phyloP scores from a whole-genome alignment of 345 rosid species.

The Lumnitzera racemosa region DNA sequence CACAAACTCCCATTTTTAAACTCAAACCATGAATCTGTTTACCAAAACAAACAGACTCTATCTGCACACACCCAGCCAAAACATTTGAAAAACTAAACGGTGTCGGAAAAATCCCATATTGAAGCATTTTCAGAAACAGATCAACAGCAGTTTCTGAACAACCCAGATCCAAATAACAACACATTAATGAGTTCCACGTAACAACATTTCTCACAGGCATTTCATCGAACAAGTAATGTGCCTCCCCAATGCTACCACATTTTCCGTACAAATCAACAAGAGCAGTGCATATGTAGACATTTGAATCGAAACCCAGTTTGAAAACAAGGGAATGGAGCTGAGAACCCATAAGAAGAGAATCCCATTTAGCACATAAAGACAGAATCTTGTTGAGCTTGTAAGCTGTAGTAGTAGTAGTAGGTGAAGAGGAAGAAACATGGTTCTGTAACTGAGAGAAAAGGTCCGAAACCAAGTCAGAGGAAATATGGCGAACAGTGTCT shows the following conservation, averaged over 20 bases:
- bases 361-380: conserved; percentile 17
- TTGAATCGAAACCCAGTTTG: conserved; percentile 24
- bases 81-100: conserved; percentile 9
- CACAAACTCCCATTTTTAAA: conserved; percentile 18
- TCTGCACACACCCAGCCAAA: conserved; percentile 24
- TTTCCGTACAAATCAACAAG: conserved; percentile 24
- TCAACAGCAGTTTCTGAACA: conserved; percentile 8
- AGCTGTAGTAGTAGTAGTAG: conserved; percentile 10
- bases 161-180: conserved; percentile 18
- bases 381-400: conserved; percentile 20
- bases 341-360: conserved; percentile 15
- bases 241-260: conserved; percentile 11
- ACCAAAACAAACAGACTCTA: conserved; percentile 19
- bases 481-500: too few relatives aligned
- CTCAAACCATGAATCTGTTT: conserved; percentile 23
- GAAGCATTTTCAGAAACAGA: conserved; percentile 17
- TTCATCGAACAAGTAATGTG: conserved; percentile 22
- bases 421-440: background rate
- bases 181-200: conserved; percentile 29
- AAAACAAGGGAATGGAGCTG: conserved; percentile 22
- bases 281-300: conserved; percentile 20
- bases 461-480: too few relatives aligned
- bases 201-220: conserved; percentile 21
- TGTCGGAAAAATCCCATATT: conserved; percentile 9
- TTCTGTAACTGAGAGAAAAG: too few relatives aligned